Evolutionary conservation across 768 basidiomycete species (phyloP).

Genomic region (Pilatotrama ljubarskyi): DNA sequence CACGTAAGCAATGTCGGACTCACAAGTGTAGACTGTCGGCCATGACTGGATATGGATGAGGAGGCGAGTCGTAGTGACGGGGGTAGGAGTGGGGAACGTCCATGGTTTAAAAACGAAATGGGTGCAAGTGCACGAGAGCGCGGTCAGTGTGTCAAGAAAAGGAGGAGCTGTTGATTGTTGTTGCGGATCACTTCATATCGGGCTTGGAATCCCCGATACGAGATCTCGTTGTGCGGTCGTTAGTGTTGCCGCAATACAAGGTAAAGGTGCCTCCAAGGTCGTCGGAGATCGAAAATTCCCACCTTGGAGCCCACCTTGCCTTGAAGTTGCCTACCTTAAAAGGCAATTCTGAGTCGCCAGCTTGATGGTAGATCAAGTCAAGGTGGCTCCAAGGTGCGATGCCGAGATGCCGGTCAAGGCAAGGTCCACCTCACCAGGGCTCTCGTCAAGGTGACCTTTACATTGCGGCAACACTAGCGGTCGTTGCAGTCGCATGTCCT

Average conservation of each 20-base stretch:
- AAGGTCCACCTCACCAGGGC: no score
- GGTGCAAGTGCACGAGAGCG: constrained; percentile 20
- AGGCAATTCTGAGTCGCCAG: no score
- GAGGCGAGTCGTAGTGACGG: constrained; percentile 29
- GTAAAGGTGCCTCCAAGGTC: no score
- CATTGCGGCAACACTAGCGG: no score
- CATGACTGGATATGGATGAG: constrained; percentile 31
- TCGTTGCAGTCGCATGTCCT: constrained; percentile 17
- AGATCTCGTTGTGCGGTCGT: constrained; percentile 21
- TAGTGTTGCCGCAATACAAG: no score
- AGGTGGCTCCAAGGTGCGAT: no score
- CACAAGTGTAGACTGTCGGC: constrained; percentile 37
- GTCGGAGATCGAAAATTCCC: no score
- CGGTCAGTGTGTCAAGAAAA: constrained; percentile 25
- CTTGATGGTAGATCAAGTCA: no score
- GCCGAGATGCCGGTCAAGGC: no score
- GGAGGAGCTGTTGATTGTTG: constrained; percentile 30
- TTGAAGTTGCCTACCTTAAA: no score
- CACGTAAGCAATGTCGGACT: constrained; percentile 16
- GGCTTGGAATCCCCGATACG: constrained; percentile 30
- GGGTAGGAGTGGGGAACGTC: constrained; percentile 24
- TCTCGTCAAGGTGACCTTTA: no score
- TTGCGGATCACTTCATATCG: constrained; percentile 40
- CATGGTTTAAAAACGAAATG: constrained; percentile 31
- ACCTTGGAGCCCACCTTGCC: no score